These are phyloP conservation scores for Pestalotiopsis sp. DNA, from an alignment of 2,329 filamentous ascomycete genomes.

Conservation along the genomic window DNA sequence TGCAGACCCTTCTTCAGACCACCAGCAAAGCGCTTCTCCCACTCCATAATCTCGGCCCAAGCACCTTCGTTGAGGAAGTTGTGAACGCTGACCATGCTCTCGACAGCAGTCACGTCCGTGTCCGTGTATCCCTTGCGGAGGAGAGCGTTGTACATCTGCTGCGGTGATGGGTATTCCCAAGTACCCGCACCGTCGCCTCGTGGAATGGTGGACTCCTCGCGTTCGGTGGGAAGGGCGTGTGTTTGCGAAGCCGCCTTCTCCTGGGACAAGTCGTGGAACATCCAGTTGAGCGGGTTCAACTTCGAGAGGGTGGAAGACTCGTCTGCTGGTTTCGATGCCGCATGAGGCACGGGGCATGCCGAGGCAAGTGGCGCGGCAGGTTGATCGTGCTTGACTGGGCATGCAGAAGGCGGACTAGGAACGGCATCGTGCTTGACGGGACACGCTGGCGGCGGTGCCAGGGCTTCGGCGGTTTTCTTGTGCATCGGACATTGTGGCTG, in stretches of 20 bases:
- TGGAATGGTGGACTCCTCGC: conserved; percentile 90
- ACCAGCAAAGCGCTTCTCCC: conserved; percentile 83
- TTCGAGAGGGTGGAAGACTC: conserved; percentile 54
- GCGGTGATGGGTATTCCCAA: conserved; percentile 97
- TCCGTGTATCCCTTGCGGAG: conserved; percentile 94
- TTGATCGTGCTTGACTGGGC: conserved; percentile 30
- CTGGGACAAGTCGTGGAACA: conserved; percentile 88
- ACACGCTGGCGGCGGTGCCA: conserved; percentile 37
- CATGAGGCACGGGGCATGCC: conserved; percentile 51
- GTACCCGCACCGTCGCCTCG: conserved; percentile 76
- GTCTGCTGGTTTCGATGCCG: conserved; percentile 27
- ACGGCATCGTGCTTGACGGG: conserved; percentile 29
- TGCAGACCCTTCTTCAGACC: conserved; percentile 75
- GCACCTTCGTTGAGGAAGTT: conserved; percentile 98
- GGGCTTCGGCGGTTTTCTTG: conserved; percentile 49
- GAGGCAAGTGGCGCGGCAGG: conserved; percentile 32
- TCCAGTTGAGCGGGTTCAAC: conserved; percentile 83
- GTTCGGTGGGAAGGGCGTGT: conserved; percentile 73
- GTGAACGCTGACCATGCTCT: conserved; percentile 96
- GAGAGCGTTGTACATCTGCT: conserved; percentile 99
- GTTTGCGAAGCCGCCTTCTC: conserved; percentile 73
- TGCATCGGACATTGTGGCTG: conserved; percentile 63
- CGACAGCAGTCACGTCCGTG: conserved; percentile 89
- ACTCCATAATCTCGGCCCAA: conserved; percentile 92
- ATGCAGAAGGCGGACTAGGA: conserved; percentile 29